A percentile compares a stretch with the other conserved stretches of the same genome.
phyloP scores from a whole-genome alignment of 148 eudicot species.

The Arctostaphylos glauca region DNA sequence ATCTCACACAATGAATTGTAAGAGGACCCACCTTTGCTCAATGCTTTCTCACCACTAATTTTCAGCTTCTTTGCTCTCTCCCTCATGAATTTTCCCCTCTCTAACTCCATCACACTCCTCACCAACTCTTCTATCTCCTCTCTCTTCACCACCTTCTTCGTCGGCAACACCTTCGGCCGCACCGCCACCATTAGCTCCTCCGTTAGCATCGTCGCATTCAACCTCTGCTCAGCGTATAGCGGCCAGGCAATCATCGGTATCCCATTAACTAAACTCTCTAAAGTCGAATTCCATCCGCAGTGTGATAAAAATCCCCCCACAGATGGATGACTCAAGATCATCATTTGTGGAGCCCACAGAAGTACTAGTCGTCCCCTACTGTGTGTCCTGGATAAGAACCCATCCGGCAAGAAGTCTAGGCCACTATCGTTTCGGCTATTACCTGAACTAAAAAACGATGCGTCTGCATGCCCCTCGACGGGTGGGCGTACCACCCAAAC shows the following conservation, averaged over 20 bases:
- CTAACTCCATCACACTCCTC: slow-evolving; percentile 23
- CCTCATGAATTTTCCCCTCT: slow-evolving; percentile 16
- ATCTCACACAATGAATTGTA: neutral
- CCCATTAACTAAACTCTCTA: slow-evolving; percentile 19
- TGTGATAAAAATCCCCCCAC: slow-evolving; percentile 23
- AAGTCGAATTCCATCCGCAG: slow-evolving; percentile 28
- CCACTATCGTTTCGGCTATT: neutral
- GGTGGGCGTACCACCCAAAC: slow-evolving; percentile 28
- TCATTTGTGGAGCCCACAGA: slow-evolving; percentile 23
- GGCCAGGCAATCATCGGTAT: slow-evolving; percentile 28
- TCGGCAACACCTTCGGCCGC: neutral
- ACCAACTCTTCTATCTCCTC: slow-evolving; percentile 23
- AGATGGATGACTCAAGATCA: slow-evolving; percentile 18
- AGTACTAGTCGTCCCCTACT: slow-evolving; percentile 20
- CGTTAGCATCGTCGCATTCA: slow-evolving; percentile 19
- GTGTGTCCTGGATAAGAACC: slow-evolving; percentile 10
- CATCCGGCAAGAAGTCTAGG: slow-evolving; percentile 19
- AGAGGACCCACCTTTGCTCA: slow-evolving; percentile 16
- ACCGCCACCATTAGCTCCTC: slow-evolving; percentile 25
- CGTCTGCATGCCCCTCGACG: neutral
- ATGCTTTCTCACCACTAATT: slow-evolving; percentile 12
- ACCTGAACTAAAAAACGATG: slow-evolving; percentile 6
- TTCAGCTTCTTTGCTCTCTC: slow-evolving; percentile 14
- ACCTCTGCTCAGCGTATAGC: slow-evolving; percentile 27
- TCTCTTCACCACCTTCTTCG: neutral